phyloP scores from a whole-genome alignment of 306 rosid genomes.

The Gastrolobium villosum region DNA sequence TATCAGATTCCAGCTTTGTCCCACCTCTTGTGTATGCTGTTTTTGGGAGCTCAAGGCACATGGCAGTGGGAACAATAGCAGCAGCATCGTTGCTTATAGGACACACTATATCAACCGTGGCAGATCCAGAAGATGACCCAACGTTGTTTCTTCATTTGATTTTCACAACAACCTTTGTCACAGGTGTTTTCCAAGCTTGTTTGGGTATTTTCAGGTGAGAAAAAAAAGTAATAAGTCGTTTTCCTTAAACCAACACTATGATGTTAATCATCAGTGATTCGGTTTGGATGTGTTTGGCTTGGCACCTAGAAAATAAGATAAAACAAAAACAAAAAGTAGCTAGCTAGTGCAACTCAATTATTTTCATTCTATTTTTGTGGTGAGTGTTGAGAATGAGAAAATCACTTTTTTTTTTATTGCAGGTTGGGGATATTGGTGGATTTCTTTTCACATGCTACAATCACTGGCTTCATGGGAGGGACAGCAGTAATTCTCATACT shows the following conservation, averaged over 20 bases:
- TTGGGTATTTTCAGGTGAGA: conserved; percentile 78
- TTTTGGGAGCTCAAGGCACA: conserved; percentile 83
- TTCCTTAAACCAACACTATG: conserved; percentile 18
- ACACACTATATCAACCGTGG: conserved; percentile 55
- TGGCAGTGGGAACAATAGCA: conserved; percentile 92
- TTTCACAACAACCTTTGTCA: conserved; percentile 71
- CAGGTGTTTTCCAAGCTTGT: conserved; percentile 69
- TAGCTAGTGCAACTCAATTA: not conserved
- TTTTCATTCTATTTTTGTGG: conserved; percentile 6
- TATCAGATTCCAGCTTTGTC: conserved; percentile 80
- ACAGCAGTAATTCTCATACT: conserved; percentile 74
- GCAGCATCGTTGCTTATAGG: conserved; percentile 75
- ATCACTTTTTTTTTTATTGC: not conserved
- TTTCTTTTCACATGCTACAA: conserved; percentile 92
- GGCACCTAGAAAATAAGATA: not conserved
- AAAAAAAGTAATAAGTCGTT: not conserved
- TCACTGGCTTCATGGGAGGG: conserved; percentile 91
- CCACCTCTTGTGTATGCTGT: conserved; percentile 82
- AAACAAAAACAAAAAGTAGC: not conserved
- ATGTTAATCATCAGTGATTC: not conserved
- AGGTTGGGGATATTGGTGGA: conserved; percentile 92
- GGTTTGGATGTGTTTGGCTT: conserved; percentile 1
- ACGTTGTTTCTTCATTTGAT: conserved; percentile 69
- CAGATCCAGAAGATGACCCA: conserved; percentile 45
- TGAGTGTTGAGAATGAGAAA: not conserved